Evolutionary conservation across 345 rosid genomes (phyloP), one percentile per base, ranked within the genome.

Genomic region (Brassica nigra): DNA sequence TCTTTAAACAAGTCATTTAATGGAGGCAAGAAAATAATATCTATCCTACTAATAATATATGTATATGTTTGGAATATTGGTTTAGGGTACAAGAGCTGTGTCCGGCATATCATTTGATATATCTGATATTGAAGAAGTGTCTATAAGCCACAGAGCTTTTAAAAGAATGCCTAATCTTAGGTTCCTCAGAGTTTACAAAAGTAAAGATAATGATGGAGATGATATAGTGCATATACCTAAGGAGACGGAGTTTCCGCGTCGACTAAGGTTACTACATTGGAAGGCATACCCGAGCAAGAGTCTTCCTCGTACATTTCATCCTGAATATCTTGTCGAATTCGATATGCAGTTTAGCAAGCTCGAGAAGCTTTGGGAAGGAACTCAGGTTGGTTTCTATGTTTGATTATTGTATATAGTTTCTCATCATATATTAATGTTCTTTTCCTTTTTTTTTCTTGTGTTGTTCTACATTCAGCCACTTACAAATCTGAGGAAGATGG

Each of bases 51-150:
- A 28, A 67, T 33, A 28, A n/a, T 11, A 11, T 61, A 14, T 27
- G 55, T 23, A 11, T 37, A 23, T 23, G 27, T 23, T 23, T 23
- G 27, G 27, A 23, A 23, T 23, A 23, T 23, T 36, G 52, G 52
- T 57, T 11, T 36, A 84, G 83, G 81, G 74, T n/a, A 64, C 61
- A 2, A 10, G 76, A 76, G 12, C 6, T 3, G 58, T 82, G 5
- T 64, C 71, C 2, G 81, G 83, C 3, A 73, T 82, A 55, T 52
- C 62, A 27, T 59, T 59, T 59, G 64, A 59, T 59, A 59, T 10
- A 59, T 58, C 30, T 3, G 31, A 55, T 55, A 16, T 55, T 2
- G 61, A 55, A 0, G 61, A 55, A 16, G 11, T 55, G 9, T 55
- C 3, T 16, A 16, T 55, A 20, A 16, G 28, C 61, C 4, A 3